Percentiles rank a stretch among this genome's conserved stretches.
Conservation (phyloP, 257 asterid species). For the Scutellaria barbata region DNA sequence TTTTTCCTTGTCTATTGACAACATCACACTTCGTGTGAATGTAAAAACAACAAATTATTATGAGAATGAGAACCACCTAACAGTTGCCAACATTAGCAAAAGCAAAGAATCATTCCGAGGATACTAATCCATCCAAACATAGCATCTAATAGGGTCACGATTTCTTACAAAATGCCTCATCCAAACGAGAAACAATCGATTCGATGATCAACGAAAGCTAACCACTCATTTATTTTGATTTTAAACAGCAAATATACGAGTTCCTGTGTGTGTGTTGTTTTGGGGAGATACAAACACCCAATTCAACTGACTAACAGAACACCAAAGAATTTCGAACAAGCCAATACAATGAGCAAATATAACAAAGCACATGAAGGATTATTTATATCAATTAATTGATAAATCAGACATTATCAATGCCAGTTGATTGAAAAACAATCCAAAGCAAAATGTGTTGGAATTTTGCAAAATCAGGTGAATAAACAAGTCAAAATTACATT, state of each 20-base stretch:
- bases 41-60: no score
- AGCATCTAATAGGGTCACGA: background rate
- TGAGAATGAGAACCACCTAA: no score
- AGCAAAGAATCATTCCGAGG: no score
- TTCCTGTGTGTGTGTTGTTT: background rate
- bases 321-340: background rate
- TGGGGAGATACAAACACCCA: background rate
- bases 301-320: no score
- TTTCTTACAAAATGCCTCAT: background rate
- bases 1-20: no score
- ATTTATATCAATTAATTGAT: background rate
- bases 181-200: background rate
- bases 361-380: background rate
- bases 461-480: background rate
- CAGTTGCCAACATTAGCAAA: no score
- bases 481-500: conserved; percentile 24
- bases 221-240: background rate
- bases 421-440: conserved; percentile 21
- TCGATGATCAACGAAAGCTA: background rate
- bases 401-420: conserved; percentile 5
- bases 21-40: no score
- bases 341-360: background rate
- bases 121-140: background rate
- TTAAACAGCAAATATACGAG: background rate
- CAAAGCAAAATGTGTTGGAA: background rate